A percentile compares a stretch with the other conserved stretches of the same genome.
These are phyloP conservation scores for Zygosaccharomyces sapae DNA, from an alignment of 1,139 yeast genomes.

Conservation along the genomic window DNA sequence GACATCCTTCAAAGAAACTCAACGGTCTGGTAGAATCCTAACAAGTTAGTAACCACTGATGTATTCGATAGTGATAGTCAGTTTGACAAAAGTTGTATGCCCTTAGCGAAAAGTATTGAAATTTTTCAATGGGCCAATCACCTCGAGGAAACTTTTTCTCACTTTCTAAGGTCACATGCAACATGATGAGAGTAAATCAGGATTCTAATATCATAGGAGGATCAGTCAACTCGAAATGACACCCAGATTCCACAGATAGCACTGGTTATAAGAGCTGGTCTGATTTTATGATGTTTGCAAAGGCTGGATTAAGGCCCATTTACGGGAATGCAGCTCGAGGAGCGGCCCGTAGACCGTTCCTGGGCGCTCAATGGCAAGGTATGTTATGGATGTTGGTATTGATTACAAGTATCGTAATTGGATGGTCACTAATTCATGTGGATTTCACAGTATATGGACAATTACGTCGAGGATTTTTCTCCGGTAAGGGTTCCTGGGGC, in stretches of 20 bases:
- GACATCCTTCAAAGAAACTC: constrained; percentile 36
- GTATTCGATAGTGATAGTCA: background rate
- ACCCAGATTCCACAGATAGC: too few relatives aligned
- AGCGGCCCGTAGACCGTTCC: background rate
- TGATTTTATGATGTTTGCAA: background rate
- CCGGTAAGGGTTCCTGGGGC: constrained; percentile 4
- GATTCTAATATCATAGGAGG: too few relatives aligned
- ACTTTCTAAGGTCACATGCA: background rate
- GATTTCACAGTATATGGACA: constrained; percentile 5
- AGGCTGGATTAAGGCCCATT: constrained; percentile 4
- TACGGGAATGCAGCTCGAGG: background rate
- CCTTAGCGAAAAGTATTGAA: constrained; percentile 1
- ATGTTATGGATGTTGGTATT: constrained; percentile 13
- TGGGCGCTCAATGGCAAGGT: constrained; percentile 13
- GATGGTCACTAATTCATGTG: constrained; percentile 14
- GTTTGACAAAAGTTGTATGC: background rate
- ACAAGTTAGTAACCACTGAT: background rate
- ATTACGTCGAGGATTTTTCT: constrained; percentile 6
- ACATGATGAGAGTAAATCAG: background rate
- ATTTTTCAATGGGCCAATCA: constrained; percentile 6
- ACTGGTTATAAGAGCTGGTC: too few relatives aligned
- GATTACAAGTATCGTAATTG: constrained; percentile 8
- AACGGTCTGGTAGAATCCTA: background rate
- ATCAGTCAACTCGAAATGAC: too few relatives aligned
- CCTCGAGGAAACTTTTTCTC: background rate